Percentiles rank a stretch among this genome's conserved stretches.
Conservation (phyloP, 177 flowering plant genomes). For the Telopea speciosissima region DNA sequence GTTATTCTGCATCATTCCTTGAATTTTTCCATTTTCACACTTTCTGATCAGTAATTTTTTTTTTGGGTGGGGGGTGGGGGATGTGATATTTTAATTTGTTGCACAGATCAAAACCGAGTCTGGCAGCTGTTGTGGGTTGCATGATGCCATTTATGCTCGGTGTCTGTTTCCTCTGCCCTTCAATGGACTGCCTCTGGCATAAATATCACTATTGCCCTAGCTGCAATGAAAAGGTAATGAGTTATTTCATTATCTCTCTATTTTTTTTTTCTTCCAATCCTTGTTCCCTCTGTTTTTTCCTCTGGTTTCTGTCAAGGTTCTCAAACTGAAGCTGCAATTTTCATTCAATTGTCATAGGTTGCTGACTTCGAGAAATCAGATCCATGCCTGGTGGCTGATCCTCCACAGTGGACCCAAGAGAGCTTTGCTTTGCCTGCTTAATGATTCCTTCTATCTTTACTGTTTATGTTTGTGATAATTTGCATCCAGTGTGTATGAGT, state of each 20-base stretch:
- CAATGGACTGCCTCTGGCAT: constrained; percentile 97
- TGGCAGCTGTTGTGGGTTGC: constrained; percentile 81
- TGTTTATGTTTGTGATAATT: neutral
- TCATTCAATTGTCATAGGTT: constrained; percentile 36
- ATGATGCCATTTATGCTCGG: constrained; percentile 88
- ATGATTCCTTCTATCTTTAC: constrained; percentile 6
- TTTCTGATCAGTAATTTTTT: neutral
- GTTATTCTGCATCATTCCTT: neutral
- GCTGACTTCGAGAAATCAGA: constrained; percentile 84
- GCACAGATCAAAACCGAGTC: constrained; percentile 73
- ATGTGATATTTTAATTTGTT: neutral
- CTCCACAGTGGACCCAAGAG: constrained; percentile 58
- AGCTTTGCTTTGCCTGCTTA: constrained; percentile 85
- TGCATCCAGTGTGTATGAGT: neutral
- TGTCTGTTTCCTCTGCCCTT: constrained; percentile 77
- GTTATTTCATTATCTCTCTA: neutral
- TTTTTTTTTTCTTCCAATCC: neutral
- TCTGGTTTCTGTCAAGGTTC: neutral
- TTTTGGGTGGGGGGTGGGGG: too few relatives aligned
- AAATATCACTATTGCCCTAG: constrained; percentile 83
- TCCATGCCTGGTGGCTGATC: constrained; percentile 66
- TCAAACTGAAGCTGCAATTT: neutral
- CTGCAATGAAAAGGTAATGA: constrained; percentile 65
- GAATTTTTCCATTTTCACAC: neutral
- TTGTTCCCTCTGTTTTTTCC: too few relatives aligned